These are phyloP conservation scores for Tricladium varicosporioides DNA, from an alignment of 2,329 filamentous ascomycete species.

Conservation along the genomic window DNA sequence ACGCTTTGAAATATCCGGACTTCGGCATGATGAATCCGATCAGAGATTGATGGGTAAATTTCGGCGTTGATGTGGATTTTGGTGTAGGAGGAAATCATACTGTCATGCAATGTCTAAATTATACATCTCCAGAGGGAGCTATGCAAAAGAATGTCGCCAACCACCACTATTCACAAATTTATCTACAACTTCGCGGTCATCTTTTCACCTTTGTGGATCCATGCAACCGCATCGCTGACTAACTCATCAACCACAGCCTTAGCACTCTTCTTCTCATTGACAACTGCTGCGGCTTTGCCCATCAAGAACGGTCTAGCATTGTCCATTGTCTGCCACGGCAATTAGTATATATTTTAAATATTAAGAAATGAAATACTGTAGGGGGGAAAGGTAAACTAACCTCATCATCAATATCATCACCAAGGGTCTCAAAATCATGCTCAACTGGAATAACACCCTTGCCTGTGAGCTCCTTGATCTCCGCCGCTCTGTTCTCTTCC, in stretches of 20 bases:
- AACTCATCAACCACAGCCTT: slow-evolving; percentile 95
- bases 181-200: slow-evolving; percentile 66
- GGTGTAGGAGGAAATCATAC: background rate
- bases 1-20: too few relatives aligned
- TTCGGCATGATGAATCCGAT: too few relatives aligned
- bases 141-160: background rate
- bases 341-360: too few relatives aligned
- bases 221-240: slow-evolving; percentile 73
- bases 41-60: too few relatives aligned
- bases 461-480: slow-evolving; percentile 88
- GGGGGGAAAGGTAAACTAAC: slow-evolving; percentile 1
- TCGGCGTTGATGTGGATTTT: too few relatives aligned
- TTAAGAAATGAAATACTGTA: background rate
- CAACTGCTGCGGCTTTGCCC: slow-evolving; percentile 94
- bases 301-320: slow-evolving; percentile 89
- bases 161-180: background rate
- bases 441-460: slow-evolving; percentile 94
- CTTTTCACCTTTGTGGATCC: slow-evolving; percentile 66
- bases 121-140: background rate
- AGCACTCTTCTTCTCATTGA: slow-evolving; percentile 87
- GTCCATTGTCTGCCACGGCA: slow-evolving; percentile 83
- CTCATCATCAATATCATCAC: slow-evolving; percentile 58
- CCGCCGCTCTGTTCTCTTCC: slow-evolving; percentile 84
- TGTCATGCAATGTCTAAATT: background rate
- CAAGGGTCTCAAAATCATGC: slow-evolving; percentile 85